Evolutionary conservation across 257 asterid species (phyloP), one percentile per base, ranked within the genome.

Genomic region (Paulownia fortunei): DNA sequence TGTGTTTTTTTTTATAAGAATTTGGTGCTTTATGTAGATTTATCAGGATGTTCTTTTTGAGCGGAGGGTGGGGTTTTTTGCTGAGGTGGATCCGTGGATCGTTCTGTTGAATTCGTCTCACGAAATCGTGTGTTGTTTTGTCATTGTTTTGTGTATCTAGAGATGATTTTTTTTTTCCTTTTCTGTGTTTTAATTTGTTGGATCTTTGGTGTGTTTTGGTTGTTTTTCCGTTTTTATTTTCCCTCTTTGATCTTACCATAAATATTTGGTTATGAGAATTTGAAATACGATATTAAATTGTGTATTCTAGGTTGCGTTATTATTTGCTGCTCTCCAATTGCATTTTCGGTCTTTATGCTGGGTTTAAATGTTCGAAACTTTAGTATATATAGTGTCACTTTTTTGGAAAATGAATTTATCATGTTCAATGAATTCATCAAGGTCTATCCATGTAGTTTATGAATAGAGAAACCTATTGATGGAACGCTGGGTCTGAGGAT

Each of bases 71-170:
- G 44, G 68, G 9, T 6, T 59, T 24, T 24, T 37, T 2, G 24
- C 36, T 54, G 59, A 26, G 51, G 24, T 56, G 76, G 76, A 81
- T 76, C 82, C 42, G 64, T 51, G 12, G 59, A 59, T 76, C n/a
- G 76, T 76, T 55, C 47, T 36, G 49, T 63, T 30, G 42, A 52
- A 49, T 72, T 71, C 23, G 58, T 54, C 62, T 51, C 64, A 30
- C 32, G 3, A 58, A 36, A 18, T 49, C 46, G 72, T 27, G 47
- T 68, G 76, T 44, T 66, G 73, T 34, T 12, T 8, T 36, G 42
- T 49, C 13, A 32, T 78, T 37, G 10, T 69, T 21, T 59, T 12
- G 19, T 77, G 37, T 32, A 30, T 51, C 26, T 42, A 18, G 37
- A 41, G 46, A 26, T 64, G 36, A 56, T 5, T 7, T 27, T 56